Conservation (phyloP, 768 basidiomycete genomes). For the Russula foetens region DNA sequence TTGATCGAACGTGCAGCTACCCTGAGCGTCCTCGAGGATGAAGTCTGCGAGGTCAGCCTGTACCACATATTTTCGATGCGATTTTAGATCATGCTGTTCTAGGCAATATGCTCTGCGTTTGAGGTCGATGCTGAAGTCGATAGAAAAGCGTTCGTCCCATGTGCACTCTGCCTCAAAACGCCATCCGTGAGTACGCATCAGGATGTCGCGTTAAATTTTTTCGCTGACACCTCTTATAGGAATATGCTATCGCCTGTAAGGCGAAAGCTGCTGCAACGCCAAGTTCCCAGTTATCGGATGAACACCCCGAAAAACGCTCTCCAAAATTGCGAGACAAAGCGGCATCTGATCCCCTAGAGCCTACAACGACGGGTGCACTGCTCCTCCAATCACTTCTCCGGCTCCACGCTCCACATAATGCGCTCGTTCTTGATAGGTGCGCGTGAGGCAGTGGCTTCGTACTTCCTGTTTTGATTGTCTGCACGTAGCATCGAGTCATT, state of each 20-base stretch:
- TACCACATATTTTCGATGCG: not conserved
- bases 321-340: slow-evolving; percentile 2
- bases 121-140: slow-evolving; percentile 12
- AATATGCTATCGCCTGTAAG: slow-evolving; percentile 19
- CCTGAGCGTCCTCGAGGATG: slow-evolving; percentile 5
- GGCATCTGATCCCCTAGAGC: slow-evolving; percentile 38
- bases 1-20: slow-evolving; percentile 57
- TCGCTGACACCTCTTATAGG: slow-evolving; percentile 14
- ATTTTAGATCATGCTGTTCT: slow-evolving; percentile 16
- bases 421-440: slow-evolving; percentile 63
- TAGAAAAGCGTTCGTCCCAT: slow-evolving; percentile 11
- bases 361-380: slow-evolving; percentile 77
- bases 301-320: slow-evolving; percentile 22
- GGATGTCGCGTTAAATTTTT: not conserved
- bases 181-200: slow-evolving; percentile 1
- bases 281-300: slow-evolving; percentile 1
- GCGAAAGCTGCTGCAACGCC: not conserved
- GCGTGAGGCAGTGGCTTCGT: not conserved
- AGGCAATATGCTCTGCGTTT: slow-evolving; percentile 19
- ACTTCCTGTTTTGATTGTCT: not conserved
- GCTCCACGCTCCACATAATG: slow-evolving; percentile 58
- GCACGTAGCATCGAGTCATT: slow-evolving; percentile 48
- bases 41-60: slow-evolving; percentile 18
- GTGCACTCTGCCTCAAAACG: slow-evolving; percentile 12
- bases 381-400: slow-evolving; percentile 77